A percentile compares a stretch with the other conserved stretches of the same genome.
phyloP scores from a whole-genome alignment of 2,329 filamentous ascomycete species.

The Xylariaceae sp. region DNA sequence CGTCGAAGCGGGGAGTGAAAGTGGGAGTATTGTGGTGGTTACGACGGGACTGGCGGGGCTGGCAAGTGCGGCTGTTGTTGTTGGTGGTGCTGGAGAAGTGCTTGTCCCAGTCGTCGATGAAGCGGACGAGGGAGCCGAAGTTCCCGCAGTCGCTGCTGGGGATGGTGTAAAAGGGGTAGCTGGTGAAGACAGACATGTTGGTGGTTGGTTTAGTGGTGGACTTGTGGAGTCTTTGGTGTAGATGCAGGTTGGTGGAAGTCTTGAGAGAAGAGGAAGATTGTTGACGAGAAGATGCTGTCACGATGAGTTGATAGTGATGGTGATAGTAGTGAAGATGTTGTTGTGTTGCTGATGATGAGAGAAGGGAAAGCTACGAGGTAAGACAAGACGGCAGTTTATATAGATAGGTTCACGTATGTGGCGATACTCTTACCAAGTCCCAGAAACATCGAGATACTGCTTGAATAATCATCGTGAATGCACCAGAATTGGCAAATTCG shows the following conservation, averaged over 20 bases:
- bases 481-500: neutral
- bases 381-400: constrained; percentile 26
- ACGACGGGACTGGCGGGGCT: constrained; percentile 15
- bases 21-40: constrained; percentile 25
- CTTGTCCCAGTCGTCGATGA: constrained; percentile 59
- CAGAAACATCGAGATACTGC: neutral
- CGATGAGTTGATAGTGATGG: neutral
- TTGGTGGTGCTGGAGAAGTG: constrained; percentile 41
- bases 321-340: neutral
- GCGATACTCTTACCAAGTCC: constrained; percentile 19
- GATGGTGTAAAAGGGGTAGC: constrained; percentile 44
- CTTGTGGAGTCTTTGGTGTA: constrained; percentile 14
- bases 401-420: neutral
- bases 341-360: constrained; percentile 21
- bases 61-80: constrained; percentile 12
- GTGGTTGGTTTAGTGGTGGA: constrained; percentile 20
- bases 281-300: too few species aligned
- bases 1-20: constrained; percentile 74
- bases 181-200: constrained; percentile 56
- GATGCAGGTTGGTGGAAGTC: constrained; percentile 1
- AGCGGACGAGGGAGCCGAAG: constrained; percentile 58
- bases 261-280: too few species aligned
- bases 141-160: constrained; percentile 49
- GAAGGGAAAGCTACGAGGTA: neutral
- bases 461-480: neutral